Evolutionary conservation across 2,329 filamentous ascomycete species (phyloP), one percentile per base, ranked within the genome.

Genomic region (Ophiostoma tasmaniense): DNA sequence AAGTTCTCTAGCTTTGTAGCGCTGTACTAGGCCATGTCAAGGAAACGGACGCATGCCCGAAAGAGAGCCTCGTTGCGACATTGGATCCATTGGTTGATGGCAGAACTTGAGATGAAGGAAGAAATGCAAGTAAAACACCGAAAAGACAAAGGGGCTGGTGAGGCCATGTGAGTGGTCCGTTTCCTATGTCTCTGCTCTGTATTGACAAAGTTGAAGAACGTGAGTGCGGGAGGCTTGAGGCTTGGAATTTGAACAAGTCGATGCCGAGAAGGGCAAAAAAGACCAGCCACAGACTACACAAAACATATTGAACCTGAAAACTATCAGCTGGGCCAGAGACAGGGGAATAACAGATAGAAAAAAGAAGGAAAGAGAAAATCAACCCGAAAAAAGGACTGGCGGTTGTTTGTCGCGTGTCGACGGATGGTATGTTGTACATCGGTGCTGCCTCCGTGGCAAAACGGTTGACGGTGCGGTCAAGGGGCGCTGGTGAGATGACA

Each of bases 381-480:
- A 13, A 14, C 6, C 4, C 11, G 13, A 0, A 25, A 61, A 30
- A 61, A 61, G 55, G 13, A 61, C 55, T 25, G 25, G 11, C 22
- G 50, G n/a, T n/a, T 55, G 50, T 61, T 20, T 64, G 4, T 20
- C 6, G 33, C 28, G 28, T 30, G 33, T 11, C 37, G 28, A 35
- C 20, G 17, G 30, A 64, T 35, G 61, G 61, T 20, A 25, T 37
- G 10, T n/a, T 20, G 33, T 37, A 33, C 37, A 33, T 64, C 61
- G 61, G 61, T 64, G 61, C 61, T 64, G 61, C 61, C 14, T 20
- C 61, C 10, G 61, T 39, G 61, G 61, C 61, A 30, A 35, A 35
- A 59, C 13, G 25, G 33, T 64, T n/a, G 20, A n/a, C 25, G 33
- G 33, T n/a, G 33, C 61, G 50, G 22, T 55, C 42, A 45, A 55